phyloP scores from a whole-genome alignment of 2,329 filamentous ascomycete genomes.

The Dactylellina haptotyla region DNA sequence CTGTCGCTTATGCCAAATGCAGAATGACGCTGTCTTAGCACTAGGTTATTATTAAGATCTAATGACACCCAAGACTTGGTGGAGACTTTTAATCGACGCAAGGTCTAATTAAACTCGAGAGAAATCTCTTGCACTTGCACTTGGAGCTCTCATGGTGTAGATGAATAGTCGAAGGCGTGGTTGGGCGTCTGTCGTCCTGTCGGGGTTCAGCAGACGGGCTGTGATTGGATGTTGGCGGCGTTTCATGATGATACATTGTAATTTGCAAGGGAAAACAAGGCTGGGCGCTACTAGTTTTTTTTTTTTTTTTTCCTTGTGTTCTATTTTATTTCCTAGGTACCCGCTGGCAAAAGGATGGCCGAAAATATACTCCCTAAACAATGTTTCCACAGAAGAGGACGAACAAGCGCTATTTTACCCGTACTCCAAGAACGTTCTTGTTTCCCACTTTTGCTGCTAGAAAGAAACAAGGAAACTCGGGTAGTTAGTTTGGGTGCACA shows the following conservation, averaged over 20 bases:
- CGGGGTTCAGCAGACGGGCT: conserved; percentile 1
- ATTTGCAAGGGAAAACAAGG: conserved; percentile 30
- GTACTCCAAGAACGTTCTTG: no score
- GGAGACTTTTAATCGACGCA: background rate
- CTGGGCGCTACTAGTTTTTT: conserved; percentile 22
- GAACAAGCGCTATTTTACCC: background rate
- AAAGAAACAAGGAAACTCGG: conserved; percentile 7
- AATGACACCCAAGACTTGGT: background rate
- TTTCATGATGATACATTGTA: conserved; percentile 50
- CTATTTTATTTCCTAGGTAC: no score
- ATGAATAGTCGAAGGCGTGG: conserved; percentile 4
- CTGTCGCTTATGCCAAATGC: conserved; percentile 11
- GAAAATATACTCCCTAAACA: background rate
- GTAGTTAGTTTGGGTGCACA: conserved; percentile 1
- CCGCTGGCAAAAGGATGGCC: no score
- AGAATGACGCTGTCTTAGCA: conserved; percentile 7
- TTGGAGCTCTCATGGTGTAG: conserved; percentile 12
- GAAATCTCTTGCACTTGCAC: conserved; percentile 20
- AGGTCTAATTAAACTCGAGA: background rate
- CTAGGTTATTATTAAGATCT: background rate
- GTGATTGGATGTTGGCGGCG: conserved; percentile 48
- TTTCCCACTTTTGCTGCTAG: background rate
- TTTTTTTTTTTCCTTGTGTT: background rate
- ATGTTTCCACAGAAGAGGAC: background rate
- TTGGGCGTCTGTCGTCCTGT: background rate